Evolutionary conservation across 78 protist genomes (phyloP).

Genomic region (Trichosphaerium sp.): DNA sequence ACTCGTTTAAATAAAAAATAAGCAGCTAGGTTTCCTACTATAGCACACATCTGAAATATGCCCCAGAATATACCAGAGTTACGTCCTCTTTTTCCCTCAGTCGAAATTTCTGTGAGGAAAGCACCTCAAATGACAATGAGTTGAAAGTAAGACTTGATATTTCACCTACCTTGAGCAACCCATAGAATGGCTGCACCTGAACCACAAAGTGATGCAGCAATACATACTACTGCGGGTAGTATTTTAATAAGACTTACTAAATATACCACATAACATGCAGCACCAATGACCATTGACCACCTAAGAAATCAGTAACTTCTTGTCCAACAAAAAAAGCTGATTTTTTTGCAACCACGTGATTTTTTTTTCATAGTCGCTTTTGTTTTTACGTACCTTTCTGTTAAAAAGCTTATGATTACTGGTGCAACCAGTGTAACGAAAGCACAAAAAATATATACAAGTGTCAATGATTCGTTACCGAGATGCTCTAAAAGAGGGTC

Average conservation of each 20-base stretch:
- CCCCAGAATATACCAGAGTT: constrained; percentile 7
- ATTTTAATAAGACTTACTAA: not conserved
- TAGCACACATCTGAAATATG: not conserved
- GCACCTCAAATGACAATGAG: too few species aligned
- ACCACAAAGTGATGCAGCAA: not conserved
- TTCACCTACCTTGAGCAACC: too few species aligned
- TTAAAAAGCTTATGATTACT: too few species aligned
- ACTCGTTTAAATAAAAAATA: not conserved
- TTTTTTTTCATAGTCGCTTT: too few species aligned
- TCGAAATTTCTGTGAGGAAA: not conserved
- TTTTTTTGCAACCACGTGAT: too few species aligned
- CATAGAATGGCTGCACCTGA: constrained; percentile 8
- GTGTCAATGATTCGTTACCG: not conserved
- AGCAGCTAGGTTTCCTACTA: not conserved
- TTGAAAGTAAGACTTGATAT: too few species aligned
- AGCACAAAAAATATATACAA: too few species aligned
- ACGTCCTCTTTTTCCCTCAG: not conserved
- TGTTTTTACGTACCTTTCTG: too few species aligned
- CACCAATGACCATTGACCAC: constrained; percentile 1
- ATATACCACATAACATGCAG: not conserved
- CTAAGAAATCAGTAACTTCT: too few species aligned
- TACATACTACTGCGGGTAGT: not conserved
- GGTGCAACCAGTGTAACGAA: too few species aligned
- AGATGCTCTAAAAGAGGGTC: not conserved
- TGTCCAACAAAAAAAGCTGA: too few species aligned